Conservation (phyloP, 1,284 basidiomycete species). For the Cutaneotrichosporon daszewskae region DNA sequence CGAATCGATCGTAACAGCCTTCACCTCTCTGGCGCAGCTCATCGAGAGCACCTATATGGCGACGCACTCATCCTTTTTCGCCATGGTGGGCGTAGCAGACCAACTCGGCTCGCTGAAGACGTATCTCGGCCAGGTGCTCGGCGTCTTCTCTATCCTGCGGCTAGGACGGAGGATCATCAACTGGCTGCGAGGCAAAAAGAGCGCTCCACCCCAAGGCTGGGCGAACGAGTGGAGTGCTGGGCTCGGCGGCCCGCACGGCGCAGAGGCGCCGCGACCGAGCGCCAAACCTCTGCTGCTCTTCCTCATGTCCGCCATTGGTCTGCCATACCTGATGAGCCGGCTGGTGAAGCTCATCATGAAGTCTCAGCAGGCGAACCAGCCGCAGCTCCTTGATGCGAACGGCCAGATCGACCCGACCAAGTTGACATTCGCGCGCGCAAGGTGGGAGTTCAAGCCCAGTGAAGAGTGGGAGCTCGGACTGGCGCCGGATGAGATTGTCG, state of each 20-base stretch:
- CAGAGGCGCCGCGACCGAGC: conserved; percentile 57
- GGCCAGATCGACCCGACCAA: conserved; percentile 51
- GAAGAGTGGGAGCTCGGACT: conserved; percentile 74
- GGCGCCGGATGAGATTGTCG: conserved; percentile 88
- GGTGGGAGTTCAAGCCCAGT: conserved; percentile 71
- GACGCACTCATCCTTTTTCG: conserved; percentile 96
- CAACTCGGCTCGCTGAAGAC: conserved; percentile 88
- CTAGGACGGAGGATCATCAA: conserved; percentile 53
- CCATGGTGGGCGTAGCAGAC: conserved; percentile 96
- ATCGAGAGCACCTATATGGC: conserved; percentile 98
- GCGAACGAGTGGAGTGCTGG: conserved; percentile 46
- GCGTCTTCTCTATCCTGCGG: conserved; percentile 79
- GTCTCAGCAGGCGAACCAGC: conserved; percentile 47
- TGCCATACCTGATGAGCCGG: conserved; percentile 90
- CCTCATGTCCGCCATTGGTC: conserved; percentile 88
- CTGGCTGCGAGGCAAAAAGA: conserved; percentile 53
- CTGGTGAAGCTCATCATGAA: conserved; percentile 78
- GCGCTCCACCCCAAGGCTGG: conserved; percentile 44
- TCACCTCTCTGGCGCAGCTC: conserved; percentile 94
- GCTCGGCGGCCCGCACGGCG: conserved; percentile 14
- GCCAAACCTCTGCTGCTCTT: conserved; percentile 92
- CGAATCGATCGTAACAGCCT: conserved; percentile 91
- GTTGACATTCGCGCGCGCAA: conserved; percentile 80
- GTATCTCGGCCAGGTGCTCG: conserved; percentile 88
- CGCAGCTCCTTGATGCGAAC: conserved; percentile 23